Conservation (phyloP, 2,329 filamentous ascomycete species). For the Sporothrix pseudoabietina region DNA sequence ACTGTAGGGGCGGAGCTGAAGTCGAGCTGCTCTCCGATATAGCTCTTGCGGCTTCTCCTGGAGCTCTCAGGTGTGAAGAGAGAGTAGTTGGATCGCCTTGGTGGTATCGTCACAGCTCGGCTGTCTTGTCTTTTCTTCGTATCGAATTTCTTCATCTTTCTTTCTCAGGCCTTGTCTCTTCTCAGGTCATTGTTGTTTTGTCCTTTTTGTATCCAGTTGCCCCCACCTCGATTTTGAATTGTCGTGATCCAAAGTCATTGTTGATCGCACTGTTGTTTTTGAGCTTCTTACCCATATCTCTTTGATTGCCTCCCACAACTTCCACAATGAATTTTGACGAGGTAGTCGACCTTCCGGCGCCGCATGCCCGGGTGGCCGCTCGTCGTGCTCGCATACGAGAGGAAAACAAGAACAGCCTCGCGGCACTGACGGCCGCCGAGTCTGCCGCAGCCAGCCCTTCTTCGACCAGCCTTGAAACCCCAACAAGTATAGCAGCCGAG, state of each 20-base stretch:
- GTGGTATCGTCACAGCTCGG: constrained; percentile 4
- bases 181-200: not conserved
- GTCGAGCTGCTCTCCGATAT: not conserved
- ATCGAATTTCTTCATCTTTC: not conserved
- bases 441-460: not conserved
- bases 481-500: not conserved
- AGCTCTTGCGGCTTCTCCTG: not conserved
- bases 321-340: constrained; percentile 25
- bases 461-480: not conserved
- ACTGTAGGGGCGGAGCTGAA: not conserved
- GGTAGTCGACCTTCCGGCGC: constrained; percentile 27
- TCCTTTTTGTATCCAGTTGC: not conserved
- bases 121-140: not conserved
- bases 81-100: not conserved
- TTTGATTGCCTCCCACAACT: not conserved
- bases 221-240: not conserved
- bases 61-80: not conserved
- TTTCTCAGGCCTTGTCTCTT: not conserved
- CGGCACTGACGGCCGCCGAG: not conserved
- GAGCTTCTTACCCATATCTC: not conserved
- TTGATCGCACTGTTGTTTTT: no score
- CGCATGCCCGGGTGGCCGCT: constrained; percentile 28
- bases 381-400: constrained; percentile 22
- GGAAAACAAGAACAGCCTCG: not conserved
- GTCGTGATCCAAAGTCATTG: not conserved